Percentiles rank a stretch among this genome's conserved stretches.
Conservation (phyloP, 2,329 filamentous ascomycete genomes). For the Fusarium siculi region DNA sequence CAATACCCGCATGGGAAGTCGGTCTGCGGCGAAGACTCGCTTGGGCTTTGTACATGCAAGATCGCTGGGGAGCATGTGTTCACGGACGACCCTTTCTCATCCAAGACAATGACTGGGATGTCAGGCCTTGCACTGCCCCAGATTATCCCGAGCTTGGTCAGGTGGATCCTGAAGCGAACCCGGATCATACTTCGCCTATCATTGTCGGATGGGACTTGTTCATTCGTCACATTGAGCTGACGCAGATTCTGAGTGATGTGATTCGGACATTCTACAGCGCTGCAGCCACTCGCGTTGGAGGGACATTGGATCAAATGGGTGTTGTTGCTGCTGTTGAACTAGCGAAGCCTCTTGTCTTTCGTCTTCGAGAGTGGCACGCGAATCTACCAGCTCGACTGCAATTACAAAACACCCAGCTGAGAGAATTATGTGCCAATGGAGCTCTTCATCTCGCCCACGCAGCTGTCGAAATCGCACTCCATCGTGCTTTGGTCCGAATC, state of each 20-base stretch:
- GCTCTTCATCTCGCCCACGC: constrained; percentile 63
- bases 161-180: constrained; percentile 48
- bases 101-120: constrained; percentile 64
- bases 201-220: constrained; percentile 60
- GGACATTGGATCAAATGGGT: constrained; percentile 48
- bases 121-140: constrained; percentile 50
- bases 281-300: constrained; percentile 44
- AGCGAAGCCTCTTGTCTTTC: constrained; percentile 48
- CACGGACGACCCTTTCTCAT: constrained; percentile 68
- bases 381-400: constrained; percentile 58
- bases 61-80: constrained; percentile 69
- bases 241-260: constrained; percentile 62
- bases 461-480: constrained; percentile 62
- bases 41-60: constrained; percentile 74
- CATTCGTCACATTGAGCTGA: constrained; percentile 61
- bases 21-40: constrained; percentile 69
- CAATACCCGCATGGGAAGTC: constrained; percentile 71
- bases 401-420: constrained; percentile 54
- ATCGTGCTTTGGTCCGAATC: constrained; percentile 60
- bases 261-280: constrained; percentile 60
- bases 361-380: constrained; percentile 57
- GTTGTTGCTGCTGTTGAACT: constrained; percentile 49
- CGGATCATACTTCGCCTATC: constrained; percentile 55
- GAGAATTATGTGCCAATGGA: constrained; percentile 55
- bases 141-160: constrained; percentile 54